Evolutionary conservation across 2,329 filamentous ascomycete genomes (phyloP).

Genomic region (Fusarium sp.): DNA sequence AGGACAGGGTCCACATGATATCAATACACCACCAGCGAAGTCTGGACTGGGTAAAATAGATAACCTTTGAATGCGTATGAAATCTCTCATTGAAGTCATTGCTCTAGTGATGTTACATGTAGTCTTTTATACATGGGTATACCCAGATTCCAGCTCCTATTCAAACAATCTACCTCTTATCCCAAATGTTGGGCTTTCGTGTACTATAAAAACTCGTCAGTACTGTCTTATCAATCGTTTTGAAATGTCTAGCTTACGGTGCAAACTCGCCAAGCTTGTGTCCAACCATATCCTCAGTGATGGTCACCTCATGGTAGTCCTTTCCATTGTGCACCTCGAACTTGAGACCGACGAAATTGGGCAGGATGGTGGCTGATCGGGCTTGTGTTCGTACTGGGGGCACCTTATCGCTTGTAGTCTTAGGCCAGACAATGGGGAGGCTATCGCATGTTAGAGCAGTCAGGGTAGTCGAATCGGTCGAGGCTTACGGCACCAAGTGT

Average conservation of each 20-base stretch:
- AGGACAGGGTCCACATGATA: slow-evolving; percentile 25
- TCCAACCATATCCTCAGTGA: slow-evolving; percentile 96
- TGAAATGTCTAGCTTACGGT: slow-evolving; percentile 67
- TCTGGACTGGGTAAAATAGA: slow-evolving; percentile 33
- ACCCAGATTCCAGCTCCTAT: slow-evolving; percentile 33
- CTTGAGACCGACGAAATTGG: slow-evolving; percentile 88
- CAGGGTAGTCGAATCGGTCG: slow-evolving; percentile 13
- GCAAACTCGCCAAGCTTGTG: slow-evolving; percentile 95
- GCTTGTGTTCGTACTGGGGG: slow-evolving; percentile 87
- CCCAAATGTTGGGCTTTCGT: slow-evolving; percentile 68
- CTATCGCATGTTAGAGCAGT: slow-evolving; percentile 52
- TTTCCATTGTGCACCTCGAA: slow-evolving; percentile 96
- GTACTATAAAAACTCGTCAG: slow-evolving; percentile 55
- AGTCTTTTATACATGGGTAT: slow-evolving; percentile 47
- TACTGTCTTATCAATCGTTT: neutral
- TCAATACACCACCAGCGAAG: slow-evolving; percentile 29
- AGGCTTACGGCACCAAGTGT: slow-evolving; percentile 64
- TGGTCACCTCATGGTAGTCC: slow-evolving; percentile 80
- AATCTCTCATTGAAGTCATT: slow-evolving; percentile 26
- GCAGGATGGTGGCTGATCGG: slow-evolving; percentile 87
- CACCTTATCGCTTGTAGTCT: slow-evolving; percentile 69
- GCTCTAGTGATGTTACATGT: slow-evolving; percentile 47
- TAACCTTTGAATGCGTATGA: slow-evolving; percentile 22
- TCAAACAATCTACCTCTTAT: slow-evolving; percentile 49
- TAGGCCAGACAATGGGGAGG: slow-evolving; percentile 71